phyloP scores from a whole-genome alignment of 192 early-diverging fungal genomes.

The Coemansia sp. region DNA sequence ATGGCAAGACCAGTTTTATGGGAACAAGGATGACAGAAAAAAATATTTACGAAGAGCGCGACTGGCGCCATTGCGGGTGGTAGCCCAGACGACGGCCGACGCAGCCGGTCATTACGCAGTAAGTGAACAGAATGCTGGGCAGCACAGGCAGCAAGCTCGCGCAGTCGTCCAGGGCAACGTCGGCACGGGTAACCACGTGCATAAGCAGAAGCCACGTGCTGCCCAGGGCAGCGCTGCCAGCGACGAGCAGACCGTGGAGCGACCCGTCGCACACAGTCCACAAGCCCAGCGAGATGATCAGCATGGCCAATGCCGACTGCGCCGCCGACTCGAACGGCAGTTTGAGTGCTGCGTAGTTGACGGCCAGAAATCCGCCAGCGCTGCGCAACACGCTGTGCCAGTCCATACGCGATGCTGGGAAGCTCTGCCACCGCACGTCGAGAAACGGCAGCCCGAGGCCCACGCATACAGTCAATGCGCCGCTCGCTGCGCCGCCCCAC shows the following conservation, averaged over 20 bases:
- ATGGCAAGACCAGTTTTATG: neutral
- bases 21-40: neutral
- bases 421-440: slow-evolving; percentile 42
- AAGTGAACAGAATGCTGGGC: slow-evolving; percentile 49
- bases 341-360: slow-evolving; percentile 54
- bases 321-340: slow-evolving; percentile 47
- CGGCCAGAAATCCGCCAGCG: slow-evolving; percentile 47
- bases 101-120: slow-evolving; percentile 50
- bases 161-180: slow-evolving; percentile 44
- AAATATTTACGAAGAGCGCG: neutral
- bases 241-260: slow-evolving; percentile 44
- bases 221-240: slow-evolving; percentile 27
- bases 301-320: slow-evolving; percentile 42
- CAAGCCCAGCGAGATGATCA: slow-evolving; percentile 49
- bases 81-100: slow-evolving; percentile 37
- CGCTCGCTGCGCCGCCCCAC: slow-evolving; percentile 41
- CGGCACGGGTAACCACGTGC: slow-evolving; percentile 18
- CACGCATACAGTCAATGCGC: slow-evolving; percentile 34
- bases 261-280: slow-evolving; percentile 53
- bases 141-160: slow-evolving; percentile 38
- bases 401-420: slow-evolving; percentile 11
- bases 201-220: slow-evolving; percentile 42
- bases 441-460: slow-evolving; percentile 46
- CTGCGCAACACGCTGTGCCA: slow-evolving; percentile 51
- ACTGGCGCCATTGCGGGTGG: slow-evolving; percentile 26